Evolutionary conservation across 148 eudicot genomes (phyloP).

Genomic region (Rhododendron griersonianum): DNA sequence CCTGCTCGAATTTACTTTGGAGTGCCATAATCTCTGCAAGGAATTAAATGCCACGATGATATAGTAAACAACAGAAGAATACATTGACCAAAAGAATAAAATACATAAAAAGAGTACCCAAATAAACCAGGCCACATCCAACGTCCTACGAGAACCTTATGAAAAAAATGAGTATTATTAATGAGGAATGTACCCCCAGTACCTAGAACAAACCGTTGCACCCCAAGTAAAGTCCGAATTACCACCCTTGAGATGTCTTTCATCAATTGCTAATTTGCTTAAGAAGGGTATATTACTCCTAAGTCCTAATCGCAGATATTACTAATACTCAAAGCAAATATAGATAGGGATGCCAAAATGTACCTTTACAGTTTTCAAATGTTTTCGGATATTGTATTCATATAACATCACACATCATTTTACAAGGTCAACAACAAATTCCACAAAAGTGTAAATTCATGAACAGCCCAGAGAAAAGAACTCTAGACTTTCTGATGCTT

Average conservation of each 20-base stretch:
- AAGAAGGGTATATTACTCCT: not conserved
- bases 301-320: not conserved
- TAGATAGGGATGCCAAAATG: not conserved
- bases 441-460: not conserved
- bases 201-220: not conserved
- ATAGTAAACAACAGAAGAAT: not conserved
- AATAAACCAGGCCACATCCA: not conserved
- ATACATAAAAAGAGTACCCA: not conserved
- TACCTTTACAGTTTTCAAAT: not conserved
- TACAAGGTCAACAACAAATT: not conserved
- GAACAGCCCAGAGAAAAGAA: not conserved
- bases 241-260: not conserved
- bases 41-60: not conserved
- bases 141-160: not conserved
- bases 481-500: not conserved
- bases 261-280: not conserved
- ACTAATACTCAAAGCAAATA: not conserved
- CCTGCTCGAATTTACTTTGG: constrained; percentile 87
- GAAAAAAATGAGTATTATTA: not conserved
- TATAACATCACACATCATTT: not conserved
- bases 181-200: not conserved
- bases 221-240: not conserved
- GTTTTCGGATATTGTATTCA: not conserved
- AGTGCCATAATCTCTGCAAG: constrained; percentile 77
- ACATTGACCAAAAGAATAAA: not conserved